Evolutionary conservation across 306 rosid genomes (phyloP).

Genomic region (Psophocarpus tetragonolobus): DNA sequence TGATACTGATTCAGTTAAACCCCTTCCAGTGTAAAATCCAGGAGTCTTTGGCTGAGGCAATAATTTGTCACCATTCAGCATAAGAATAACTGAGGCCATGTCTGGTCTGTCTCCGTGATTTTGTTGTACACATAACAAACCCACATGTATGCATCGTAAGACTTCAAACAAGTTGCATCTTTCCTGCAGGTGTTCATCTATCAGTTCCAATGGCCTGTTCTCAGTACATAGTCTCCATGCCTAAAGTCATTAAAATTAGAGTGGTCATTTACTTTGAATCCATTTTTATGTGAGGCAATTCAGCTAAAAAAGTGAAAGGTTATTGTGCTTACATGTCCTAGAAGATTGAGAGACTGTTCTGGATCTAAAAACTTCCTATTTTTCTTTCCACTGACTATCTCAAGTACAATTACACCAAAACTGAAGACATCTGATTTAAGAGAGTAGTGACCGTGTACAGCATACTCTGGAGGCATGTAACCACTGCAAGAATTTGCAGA

Average conservation of each 20-base stretch:
- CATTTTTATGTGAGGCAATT: background rate
- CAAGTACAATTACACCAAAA: constrained; percentile 36
- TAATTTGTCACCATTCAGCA: background rate
- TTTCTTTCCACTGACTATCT: constrained; percentile 35
- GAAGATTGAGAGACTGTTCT: background rate
- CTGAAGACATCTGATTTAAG: constrained; percentile 37
- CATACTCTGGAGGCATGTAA: constrained; percentile 45
- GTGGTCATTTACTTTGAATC: background rate
- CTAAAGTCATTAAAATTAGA: background rate
- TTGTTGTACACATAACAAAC: background rate
- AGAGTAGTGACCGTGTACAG: constrained; percentile 22
- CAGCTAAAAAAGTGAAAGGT: background rate
- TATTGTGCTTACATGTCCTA: background rate
- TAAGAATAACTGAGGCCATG: background rate
- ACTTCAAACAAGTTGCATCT: background rate
- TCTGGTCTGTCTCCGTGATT: background rate
- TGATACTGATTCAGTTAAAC: background rate
- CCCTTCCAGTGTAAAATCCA: background rate
- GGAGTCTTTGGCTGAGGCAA: background rate
- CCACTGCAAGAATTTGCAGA: constrained; percentile 19
- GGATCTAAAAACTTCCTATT: background rate
- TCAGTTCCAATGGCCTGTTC: background rate
- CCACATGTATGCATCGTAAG: background rate
- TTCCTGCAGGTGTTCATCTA: background rate
- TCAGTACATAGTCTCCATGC: background rate